Percentiles rank a stretch among this genome's conserved stretches.
Conservation (phyloP, 2,329 filamentous ascomycete species). For the Aspergillus piperis region DNA sequence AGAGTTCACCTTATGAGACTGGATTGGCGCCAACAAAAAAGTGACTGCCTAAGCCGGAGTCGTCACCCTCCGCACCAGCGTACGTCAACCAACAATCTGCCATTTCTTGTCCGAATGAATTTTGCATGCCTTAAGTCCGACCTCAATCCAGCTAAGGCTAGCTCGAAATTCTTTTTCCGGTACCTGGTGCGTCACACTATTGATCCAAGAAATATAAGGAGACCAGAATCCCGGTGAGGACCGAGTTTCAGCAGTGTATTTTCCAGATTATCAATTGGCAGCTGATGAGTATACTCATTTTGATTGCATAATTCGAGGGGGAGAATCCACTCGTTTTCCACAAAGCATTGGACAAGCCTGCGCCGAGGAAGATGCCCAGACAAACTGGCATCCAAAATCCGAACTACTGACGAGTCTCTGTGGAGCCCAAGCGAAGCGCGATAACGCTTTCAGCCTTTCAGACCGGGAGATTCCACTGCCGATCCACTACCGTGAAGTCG, state of each 20-base stretch:
- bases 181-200: background rate
- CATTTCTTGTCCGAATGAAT: background rate
- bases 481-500: background rate
- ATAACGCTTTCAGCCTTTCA: background rate
- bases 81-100: background rate
- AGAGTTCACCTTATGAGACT: background rate
- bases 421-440: background rate
- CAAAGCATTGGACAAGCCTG: background rate
- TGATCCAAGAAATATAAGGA: background rate
- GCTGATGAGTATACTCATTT: background rate
- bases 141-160: background rate
- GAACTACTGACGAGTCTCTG: background rate
- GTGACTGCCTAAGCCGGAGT: conserved; percentile 2
- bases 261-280: background rate
- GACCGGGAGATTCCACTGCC: background rate
- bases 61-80: background rate
- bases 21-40: background rate
- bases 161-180: background rate
- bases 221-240: background rate
- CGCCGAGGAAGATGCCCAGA: background rate
- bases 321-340: background rate
- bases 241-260: background rate
- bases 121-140: background rate
- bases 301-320: background rate
- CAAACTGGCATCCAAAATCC: background rate